phyloP scores from a whole-genome alignment of 2,329 filamentous ascomycete genomes.

The Epichloe sylvatica region DNA sequence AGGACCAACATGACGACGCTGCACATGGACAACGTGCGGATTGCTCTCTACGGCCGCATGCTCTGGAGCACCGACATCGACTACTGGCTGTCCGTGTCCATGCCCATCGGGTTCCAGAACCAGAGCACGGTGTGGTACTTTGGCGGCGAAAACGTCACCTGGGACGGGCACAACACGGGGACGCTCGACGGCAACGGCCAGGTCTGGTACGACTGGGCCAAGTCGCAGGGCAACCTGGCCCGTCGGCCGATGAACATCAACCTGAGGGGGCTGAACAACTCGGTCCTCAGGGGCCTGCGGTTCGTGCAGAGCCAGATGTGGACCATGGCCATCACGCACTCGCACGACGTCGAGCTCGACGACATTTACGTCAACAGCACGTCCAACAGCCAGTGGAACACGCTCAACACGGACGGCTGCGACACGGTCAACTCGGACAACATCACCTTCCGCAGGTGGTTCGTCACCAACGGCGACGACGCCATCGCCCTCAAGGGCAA shows the following conservation, averaged over 20 bases:
- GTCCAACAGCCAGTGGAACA: slow-evolving; percentile 17
- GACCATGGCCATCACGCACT: slow-evolving; percentile 39
- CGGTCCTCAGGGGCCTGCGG: slow-evolving; percentile 30
- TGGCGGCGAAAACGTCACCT: slow-evolving; percentile 36
- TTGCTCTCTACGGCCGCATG: slow-evolving; percentile 27
- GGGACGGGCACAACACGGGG: slow-evolving; percentile 35
- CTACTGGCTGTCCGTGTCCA: slow-evolving; percentile 38
- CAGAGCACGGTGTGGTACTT: slow-evolving; percentile 40
- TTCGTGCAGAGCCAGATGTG: slow-evolving; percentile 49
- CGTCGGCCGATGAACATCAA: slow-evolving; percentile 39
- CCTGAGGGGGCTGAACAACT: slow-evolving; percentile 29
- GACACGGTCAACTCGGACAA: slow-evolving; percentile 40
- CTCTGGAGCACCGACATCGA: slow-evolving; percentile 31
- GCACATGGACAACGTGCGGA: slow-evolving; percentile 23
- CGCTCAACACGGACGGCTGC: slow-evolving; percentile 27
- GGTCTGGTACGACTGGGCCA: slow-evolving; percentile 41
- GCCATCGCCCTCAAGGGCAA: slow-evolving; percentile 41
- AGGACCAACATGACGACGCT: slow-evolving; percentile 21
- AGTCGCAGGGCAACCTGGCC: slow-evolving; percentile 29
- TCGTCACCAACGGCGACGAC: slow-evolving; percentile 38
- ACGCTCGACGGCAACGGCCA: slow-evolving; percentile 47
- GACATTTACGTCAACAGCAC: slow-evolving; percentile 41
- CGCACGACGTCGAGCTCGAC: slow-evolving; percentile 30
- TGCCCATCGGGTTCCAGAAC: slow-evolving; percentile 40
- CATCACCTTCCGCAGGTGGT: slow-evolving; percentile 37